A percentile compares a stretch with the other conserved stretches of the same genome.
Conservation (phyloP, 208 protist species). For the Phytomonas francai region DNA sequence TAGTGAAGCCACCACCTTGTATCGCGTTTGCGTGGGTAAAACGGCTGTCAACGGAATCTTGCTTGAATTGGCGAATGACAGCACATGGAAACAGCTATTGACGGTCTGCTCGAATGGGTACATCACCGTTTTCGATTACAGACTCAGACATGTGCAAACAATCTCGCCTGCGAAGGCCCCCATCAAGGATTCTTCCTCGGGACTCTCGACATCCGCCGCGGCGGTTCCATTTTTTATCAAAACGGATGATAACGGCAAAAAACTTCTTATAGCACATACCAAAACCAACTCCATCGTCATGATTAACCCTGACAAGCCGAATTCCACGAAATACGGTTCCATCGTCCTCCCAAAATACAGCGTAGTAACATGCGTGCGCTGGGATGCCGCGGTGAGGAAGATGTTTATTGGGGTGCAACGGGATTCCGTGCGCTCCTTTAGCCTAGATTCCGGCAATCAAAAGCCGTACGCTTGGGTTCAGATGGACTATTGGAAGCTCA, state of each 20-base stretch:
- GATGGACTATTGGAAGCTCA: background rate
- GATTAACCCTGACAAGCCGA: background rate
- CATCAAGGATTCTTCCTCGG: background rate
- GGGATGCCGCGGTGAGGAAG: background rate
- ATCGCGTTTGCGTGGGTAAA: slow-evolving; percentile 2
- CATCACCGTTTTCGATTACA: slow-evolving; percentile 33
- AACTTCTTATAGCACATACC: background rate
- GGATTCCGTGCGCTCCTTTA: background rate
- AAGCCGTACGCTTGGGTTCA: background rate
- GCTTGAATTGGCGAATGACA: slow-evolving; percentile 32
- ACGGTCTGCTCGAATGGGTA: slow-evolving; percentile 30
- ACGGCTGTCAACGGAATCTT: slow-evolving; percentile 43
- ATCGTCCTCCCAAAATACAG: background rate
- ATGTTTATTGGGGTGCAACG: background rate
- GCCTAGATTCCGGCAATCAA: background rate
- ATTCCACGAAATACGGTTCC: background rate
- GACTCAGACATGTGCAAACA: background rate
- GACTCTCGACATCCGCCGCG: background rate
- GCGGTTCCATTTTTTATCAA: background rate
- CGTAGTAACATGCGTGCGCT: background rate
- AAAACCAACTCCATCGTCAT: background rate
- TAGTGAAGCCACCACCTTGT: background rate
- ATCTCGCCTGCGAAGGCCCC: background rate
- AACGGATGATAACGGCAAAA: background rate
- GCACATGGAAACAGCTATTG: slow-evolving; percentile 44